Base-by-base conservation (phyloP, 768 basidiomycete species). In the Collybiopsis luxurians region DNA sequence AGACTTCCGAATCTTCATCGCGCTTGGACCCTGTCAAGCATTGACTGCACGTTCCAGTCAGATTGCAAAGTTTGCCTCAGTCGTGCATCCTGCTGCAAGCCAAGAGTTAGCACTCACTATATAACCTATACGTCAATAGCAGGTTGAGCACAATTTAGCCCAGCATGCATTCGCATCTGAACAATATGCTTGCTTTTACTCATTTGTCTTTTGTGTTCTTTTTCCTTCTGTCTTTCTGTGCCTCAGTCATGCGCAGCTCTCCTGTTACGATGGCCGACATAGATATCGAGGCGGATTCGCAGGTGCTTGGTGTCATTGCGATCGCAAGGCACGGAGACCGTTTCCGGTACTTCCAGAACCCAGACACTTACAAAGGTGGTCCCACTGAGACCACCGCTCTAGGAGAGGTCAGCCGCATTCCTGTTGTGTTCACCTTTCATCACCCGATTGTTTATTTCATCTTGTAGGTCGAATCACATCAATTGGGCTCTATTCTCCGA, bases 271-370 rank as follows among this genome's bases (percentile, higher is more conserved):
- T 44, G 40, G 42, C 40, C 26, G 53, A 54, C 40, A 17, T 24
- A 15, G 53, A 26, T 6, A 53, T 30, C 10, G 30, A 46, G 13
- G 43, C 45, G n/a, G 54, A 55, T 58, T 66, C 73, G 53, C 71
- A 85, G 73, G 86, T 91, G 57, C 85, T 87, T 65, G 90, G 90
- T 73, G 87, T 85, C 66, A 79, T 92, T 63, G 76, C 90, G 69
- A 75, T 92, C 66, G 84, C 86, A 58, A 86, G 90, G 68, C 90
- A 91, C 67, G 90, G 90, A 58, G 89, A 90, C 71, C 83, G 89
- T 60, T 71, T 69, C 64, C 82, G 79, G 65, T 87, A 78, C 69
- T 81, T 80, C 73, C 90, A 92, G 70, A 80, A 91, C 67, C 89
- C 90, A 23, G 69, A 73, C 63, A 86, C 80, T 31, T 90, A 91